Evolutionary conservation across 2,329 filamentous ascomycete genomes (phyloP), one percentile per base, ranked within the genome.

Genomic region (Peltaster fructicola): DNA sequence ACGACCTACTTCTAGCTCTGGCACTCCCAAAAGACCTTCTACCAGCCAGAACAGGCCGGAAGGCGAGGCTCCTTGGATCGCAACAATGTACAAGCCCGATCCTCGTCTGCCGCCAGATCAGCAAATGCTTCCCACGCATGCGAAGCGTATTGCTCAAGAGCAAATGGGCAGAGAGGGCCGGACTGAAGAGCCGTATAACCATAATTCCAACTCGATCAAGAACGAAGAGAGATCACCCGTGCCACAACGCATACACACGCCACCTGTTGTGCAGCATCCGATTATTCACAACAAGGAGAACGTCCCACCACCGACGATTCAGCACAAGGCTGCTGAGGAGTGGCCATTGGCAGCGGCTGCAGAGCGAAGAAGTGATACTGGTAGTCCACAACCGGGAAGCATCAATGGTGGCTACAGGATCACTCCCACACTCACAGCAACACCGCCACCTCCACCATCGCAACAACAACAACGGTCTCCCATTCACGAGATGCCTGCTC

Each of bases 41-140:
- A 80, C 54, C 57, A 70, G 31, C 71, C 79, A 64, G 38, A 27
- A 35, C 8, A 78, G 73, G 44, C 84, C 84, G 1, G 88, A 95
- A 57, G 88, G 88, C 11, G 85, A 95, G 26, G 82, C 88, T 7
- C 88, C 88, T 25, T 98, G 88, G 88, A 68, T 95, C 53, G 68
- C 88, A 22, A 79, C 77, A 12, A 81, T 91, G 53, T 98, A 93
- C 52, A 91, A 90, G 44, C 88, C 88, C 1, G 88, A 98, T 46
- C 88, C 88, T 15, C 74, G 82, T 32, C 60, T 98, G 16, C 88
- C 88, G 5, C 88, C 82, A 0, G 88, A 98, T 33, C 79, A 98
- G 50, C 88, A 98, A 47, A 72, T 98, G 26, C 68, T 98, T 7
- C 88, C 88, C 1, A 95, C 88, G 0, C 82, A 95, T 34, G 88